Evolutionary conservation across 1,139 yeast species (phyloP).

Genomic region (Candida sanyaensis): DNA sequence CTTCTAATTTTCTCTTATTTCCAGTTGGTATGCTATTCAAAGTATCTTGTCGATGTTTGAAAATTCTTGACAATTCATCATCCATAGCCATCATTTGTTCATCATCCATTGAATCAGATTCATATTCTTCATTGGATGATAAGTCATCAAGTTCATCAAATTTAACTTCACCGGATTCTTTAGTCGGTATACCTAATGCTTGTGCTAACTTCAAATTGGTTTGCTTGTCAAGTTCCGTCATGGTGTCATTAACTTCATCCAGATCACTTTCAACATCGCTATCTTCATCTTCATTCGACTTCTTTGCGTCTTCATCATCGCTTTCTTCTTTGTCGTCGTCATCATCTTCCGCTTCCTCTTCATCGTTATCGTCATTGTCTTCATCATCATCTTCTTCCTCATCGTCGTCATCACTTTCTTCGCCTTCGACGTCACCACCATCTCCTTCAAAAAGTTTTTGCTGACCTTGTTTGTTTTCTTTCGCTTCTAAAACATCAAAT

Average conservation of each 20-base stretch:
- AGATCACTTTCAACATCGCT: slow-evolving; percentile 18
- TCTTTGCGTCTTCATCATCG: slow-evolving; percentile 29
- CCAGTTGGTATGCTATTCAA: slow-evolving; percentile 54
- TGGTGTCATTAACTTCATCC: slow-evolving; percentile 25
- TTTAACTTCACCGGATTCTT: slow-evolving; percentile 46
- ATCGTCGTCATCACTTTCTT: neutral
- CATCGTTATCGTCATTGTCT: slow-evolving; percentile 36
- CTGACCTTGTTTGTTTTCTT: slow-evolving; percentile 85
- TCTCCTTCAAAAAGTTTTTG: slow-evolving; percentile 70
- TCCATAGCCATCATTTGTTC: slow-evolving; percentile 97
- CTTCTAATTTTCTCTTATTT: slow-evolving; percentile 69
- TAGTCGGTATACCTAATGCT: slow-evolving; percentile 71
- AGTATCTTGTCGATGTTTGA: slow-evolving; percentile 75
- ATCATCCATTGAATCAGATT: slow-evolving; percentile 89
- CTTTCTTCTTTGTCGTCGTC: slow-evolving; percentile 26
- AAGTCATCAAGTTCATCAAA: slow-evolving; percentile 37
- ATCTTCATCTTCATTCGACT: slow-evolving; percentile 28
- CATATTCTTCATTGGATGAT: slow-evolving; percentile 42
- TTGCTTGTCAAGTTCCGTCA: slow-evolving; percentile 62
- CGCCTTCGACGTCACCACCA: slow-evolving; percentile 34
- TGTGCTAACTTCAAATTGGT: slow-evolving; percentile 74
- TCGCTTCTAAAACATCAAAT: slow-evolving; percentile 67
- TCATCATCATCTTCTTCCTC: slow-evolving; percentile 25
- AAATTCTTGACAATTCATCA: slow-evolving; percentile 78
- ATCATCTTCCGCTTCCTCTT: slow-evolving; percentile 32